These are phyloP conservation scores for Hysterangium stoloniferum DNA, from an alignment of 768 basidiomycete species.

Conservation along the genomic window DNA sequence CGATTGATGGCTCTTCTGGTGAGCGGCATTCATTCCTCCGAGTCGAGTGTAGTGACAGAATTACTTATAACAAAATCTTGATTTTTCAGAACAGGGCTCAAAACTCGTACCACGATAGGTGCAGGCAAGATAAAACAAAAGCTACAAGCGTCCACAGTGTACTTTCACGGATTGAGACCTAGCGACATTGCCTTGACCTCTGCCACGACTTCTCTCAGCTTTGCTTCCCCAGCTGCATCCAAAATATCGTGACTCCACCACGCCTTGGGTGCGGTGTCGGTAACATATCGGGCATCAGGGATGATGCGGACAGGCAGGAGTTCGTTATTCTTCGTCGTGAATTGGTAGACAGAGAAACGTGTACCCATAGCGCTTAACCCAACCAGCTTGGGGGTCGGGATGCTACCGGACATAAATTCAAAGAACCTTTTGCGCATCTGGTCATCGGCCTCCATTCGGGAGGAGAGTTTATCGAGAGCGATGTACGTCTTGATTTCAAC, in stretches of 20 bases:
- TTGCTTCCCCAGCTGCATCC: slow-evolving; percentile 13
- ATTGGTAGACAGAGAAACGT: background rate
- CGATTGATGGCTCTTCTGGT: background rate
- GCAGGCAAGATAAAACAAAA: no score
- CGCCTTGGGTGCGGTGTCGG: background rate
- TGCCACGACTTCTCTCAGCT: slow-evolving; percentile 23
- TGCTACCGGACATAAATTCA: background rate
- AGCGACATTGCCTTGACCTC: slow-evolving; percentile 35
- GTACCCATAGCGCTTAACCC: background rate
- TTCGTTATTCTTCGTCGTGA: background rate
- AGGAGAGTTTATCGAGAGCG: background rate
- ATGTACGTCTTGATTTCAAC: slow-evolving; percentile 6
- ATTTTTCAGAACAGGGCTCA: background rate
- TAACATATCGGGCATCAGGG: background rate
- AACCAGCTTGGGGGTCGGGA: background rate
- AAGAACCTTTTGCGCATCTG: slow-evolving; percentile 8
- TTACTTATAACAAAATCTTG: slow-evolving; percentile 38
- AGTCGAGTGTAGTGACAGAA: slow-evolving; percentile 51
- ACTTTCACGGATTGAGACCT: slow-evolving; percentile 16
- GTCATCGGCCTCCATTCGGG: slow-evolving; percentile 1
- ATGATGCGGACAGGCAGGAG: background rate
- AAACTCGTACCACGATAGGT: slow-evolving; percentile 22
- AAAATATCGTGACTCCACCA: background rate
- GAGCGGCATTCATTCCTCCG: background rate
- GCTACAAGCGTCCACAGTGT: slow-evolving; percentile 35